Percentiles rank a stretch among this genome's conserved stretches.
Evolutionary conservation across 2,329 filamentous ascomycete species (phyloP).

Genomic region (Sphaerulina vaccinii): DNA sequence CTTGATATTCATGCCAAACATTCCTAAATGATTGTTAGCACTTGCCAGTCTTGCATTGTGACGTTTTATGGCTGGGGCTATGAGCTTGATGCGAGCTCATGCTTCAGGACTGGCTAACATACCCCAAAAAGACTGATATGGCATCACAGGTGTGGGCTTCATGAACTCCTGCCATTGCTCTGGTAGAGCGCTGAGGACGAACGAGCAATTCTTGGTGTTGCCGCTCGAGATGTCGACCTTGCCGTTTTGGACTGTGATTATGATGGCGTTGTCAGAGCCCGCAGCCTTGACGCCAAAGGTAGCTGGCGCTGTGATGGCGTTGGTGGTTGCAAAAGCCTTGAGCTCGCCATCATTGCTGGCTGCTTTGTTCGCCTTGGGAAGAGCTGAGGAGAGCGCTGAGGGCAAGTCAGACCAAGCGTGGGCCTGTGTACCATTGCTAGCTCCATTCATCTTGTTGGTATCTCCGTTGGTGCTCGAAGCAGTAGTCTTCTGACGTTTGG

Average conservation of each 20-base stretch:
- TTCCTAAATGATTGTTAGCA: slow-evolving; percentile 26
- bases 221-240: slow-evolving; percentile 31
- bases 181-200: slow-evolving; percentile 43
- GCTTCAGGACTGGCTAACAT: no score
- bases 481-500: slow-evolving; percentile 25
- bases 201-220: slow-evolving; percentile 31
- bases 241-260: slow-evolving; percentile 35
- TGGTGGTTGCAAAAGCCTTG: slow-evolving; percentile 33
- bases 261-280: slow-evolving; percentile 30
- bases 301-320: slow-evolving; percentile 32
- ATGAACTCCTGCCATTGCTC: slow-evolving; percentile 51
- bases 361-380: slow-evolving; percentile 32
- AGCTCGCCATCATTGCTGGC: slow-evolving; percentile 32
- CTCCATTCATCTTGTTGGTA: no score
- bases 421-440: slow-evolving; percentile 22
- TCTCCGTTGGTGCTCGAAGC: neutral
- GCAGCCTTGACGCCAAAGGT: slow-evolving; percentile 38
- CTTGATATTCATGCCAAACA: slow-evolving; percentile 49
- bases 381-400: slow-evolving; percentile 25
- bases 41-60: no score
- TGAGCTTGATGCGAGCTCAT: no score
- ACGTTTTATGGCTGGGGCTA: no score
- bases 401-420: slow-evolving; percentile 36
- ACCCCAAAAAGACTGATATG: slow-evolving; percentile 50
- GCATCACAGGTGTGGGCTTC: slow-evolving; percentile 44